A percentile compares a stretch with the other conserved stretches of the same genome.
Conservation (phyloP, 2,329 filamentous ascomycete genomes). For the Elsinoe australis region DNA sequence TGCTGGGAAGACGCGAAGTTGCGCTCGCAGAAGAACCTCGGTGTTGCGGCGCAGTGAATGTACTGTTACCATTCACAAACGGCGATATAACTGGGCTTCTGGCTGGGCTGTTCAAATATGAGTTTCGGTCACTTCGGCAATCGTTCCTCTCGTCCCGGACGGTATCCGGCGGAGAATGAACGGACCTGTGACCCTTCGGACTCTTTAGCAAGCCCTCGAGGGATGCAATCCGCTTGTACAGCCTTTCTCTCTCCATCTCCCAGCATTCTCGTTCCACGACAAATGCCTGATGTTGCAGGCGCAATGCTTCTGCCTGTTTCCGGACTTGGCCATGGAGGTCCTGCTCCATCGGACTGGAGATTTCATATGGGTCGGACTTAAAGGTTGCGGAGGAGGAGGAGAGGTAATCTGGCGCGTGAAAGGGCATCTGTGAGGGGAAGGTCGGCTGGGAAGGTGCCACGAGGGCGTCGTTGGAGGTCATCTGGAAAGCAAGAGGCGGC, state of each 20-base stretch:
- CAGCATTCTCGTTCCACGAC: slow-evolving; percentile 30
- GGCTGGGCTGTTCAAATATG: slow-evolving; percentile 26
- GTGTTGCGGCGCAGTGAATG: slow-evolving; percentile 21
- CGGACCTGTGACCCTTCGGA: slow-evolving; percentile 30
- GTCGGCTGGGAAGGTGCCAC: slow-evolving; percentile 21
- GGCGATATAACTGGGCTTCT: slow-evolving; percentile 31
- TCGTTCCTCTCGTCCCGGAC: background rate
- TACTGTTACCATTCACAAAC: slow-evolving; percentile 18
- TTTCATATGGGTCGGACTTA: slow-evolving; percentile 2
- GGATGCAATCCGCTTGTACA: slow-evolving; percentile 30
- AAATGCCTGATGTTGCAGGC: slow-evolving; percentile 30
- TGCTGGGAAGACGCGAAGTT: slow-evolving; percentile 26
- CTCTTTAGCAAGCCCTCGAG: slow-evolving; percentile 30
- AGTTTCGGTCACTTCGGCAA: slow-evolving; percentile 16
- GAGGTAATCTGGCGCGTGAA: slow-evolving; percentile 17
- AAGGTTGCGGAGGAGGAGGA: background rate
- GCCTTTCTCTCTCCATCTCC: slow-evolving; percentile 28
- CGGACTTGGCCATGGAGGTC: slow-evolving; percentile 30
- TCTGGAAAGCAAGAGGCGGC: slow-evolving; percentile 31
- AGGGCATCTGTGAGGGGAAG: slow-evolving; percentile 7
- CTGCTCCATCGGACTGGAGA: slow-evolving; percentile 18
- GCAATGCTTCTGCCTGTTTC: slow-evolving; percentile 29
- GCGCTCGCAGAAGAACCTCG: slow-evolving; percentile 18
- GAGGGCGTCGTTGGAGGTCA: slow-evolving; percentile 31
- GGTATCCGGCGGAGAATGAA: slow-evolving; percentile 7